Evolutionary conservation across 345 rosid species (phyloP), one percentile per base, ranked within the genome.

Genomic region (Orychophragmus violaceus): DNA sequence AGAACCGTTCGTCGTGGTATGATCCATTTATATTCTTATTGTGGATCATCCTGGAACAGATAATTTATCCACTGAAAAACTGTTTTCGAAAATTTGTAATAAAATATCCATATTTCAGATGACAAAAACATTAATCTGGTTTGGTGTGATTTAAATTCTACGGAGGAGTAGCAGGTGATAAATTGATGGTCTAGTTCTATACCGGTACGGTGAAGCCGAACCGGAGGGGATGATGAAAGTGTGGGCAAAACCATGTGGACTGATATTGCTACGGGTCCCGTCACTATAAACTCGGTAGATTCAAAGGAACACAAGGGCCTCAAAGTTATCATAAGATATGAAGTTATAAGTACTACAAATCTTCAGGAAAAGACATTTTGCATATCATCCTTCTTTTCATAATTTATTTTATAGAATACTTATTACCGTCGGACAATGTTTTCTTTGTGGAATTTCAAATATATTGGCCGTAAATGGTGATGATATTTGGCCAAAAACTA

Each of bases 241-340:
- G n/a, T n/a, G n/a, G n/a, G n/a, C n/a, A n/a, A n/a, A n/a, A n/a
- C n/a, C n/a, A n/a, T n/a, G n/a, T 41, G 13, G 54, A 42, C 3
- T 57, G 45, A 35, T 14, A 57, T 45, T 36, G 36, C n/a, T 8
- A 41, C n/a, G 44, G 22, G 71, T n/a, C 63, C 70, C 52, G 30
- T 28, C 16, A 39, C 29, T 18, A 9, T 53, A 25, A 65, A 18
- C 29, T 54, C 12, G 7, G 12, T 29, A 42, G n/a, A 66, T 54
- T 54, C 23, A 42, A n/a, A n/a, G n/a, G n/a, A n/a, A 53, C 70
- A 54, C 42, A 18, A 54, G 42, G 70, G 44, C 45, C 71, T 55
- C 63, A 55, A 44, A 55, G 7, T 42, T 54, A 54, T 53, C 54
- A 42, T 42, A 29, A n/a, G 41, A 17, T 66, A 28, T 39, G 11